Conservation (phyloP, 129 eudicot genomes). For the Tagetes erecta region DNA sequence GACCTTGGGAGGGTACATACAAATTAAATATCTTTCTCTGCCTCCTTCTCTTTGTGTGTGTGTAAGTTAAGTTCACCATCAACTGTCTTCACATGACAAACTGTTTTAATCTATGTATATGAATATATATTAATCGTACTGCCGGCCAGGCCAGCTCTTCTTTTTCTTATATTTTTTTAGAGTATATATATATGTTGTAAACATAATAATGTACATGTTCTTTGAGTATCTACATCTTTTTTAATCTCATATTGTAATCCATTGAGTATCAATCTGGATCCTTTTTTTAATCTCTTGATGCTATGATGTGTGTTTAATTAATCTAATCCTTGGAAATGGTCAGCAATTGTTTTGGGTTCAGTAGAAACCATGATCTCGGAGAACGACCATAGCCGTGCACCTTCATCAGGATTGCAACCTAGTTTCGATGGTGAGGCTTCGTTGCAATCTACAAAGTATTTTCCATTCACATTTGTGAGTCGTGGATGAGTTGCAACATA, state of each 20-base stretch:
- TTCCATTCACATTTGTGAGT: constrained; percentile 53
- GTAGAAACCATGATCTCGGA: constrained; percentile 59
- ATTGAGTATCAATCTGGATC: constrained; percentile 13
- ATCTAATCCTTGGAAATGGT: constrained; percentile 34
- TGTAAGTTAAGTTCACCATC: background rate
- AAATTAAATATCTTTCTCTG: too few relatives aligned
- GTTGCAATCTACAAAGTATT: constrained; percentile 78
- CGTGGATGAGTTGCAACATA: constrained; percentile 80
- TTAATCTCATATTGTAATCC: constrained; percentile 14
- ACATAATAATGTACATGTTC: constrained; percentile 33
- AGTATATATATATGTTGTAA: constrained; percentile 21
- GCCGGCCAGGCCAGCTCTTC: constrained; percentile 13
- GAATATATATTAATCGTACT: constrained; percentile 4
- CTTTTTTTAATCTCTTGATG: constrained; percentile 7
- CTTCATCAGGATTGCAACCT: constrained; percentile 60
- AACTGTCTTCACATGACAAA: constrained; percentile 32
- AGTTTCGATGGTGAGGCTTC: constrained; percentile 63
- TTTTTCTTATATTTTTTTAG: background rate
- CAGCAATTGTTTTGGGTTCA: constrained; percentile 25
- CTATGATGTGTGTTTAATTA: constrained; percentile 20
- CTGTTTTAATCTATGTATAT: constrained; percentile 28
- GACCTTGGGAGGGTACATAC: too few relatives aligned
- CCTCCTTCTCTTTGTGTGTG: too few relatives aligned
- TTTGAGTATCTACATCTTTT: constrained; percentile 29
- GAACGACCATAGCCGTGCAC: constrained; percentile 61